Evolutionary conservation across 2,329 filamentous ascomycete genomes (phyloP), one percentile per base, ranked within the genome.

Genomic region (Aspergillus floridensis): DNA sequence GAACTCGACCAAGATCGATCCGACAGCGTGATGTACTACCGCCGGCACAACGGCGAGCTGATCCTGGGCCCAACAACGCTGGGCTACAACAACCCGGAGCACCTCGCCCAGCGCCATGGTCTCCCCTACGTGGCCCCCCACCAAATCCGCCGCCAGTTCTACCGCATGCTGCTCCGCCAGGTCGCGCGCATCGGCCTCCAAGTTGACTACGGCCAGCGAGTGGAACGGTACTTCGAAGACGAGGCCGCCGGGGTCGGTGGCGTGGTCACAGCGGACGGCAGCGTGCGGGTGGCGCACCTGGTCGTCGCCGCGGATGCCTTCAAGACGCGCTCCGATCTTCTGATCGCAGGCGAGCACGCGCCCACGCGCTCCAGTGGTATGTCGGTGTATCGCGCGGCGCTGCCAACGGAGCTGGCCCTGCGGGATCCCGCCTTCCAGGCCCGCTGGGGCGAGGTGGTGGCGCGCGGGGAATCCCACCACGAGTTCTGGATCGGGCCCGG

Each of bases 141-240:
- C 14, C 61, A 64, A 31, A 38, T 53, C 24, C 63, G 63, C 19
- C 53, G 38, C 12, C 60, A 65, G 52, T 61, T 63, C 49, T 61
- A 65, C 53, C 35, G 44, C 16, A 60, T 64, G 59, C 53, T 68
- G 14, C 54, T 72, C 19, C 59, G 60, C 7, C 70, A 73, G 54
- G 59, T 68, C n/a, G 55, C 63, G 16, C 51, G 53, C 26, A 49
- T 73, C 3, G 72, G 72, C 0, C 59, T 76, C 12, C 54, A 64
- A 14, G 66, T 75, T 44, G 64, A 68, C 21, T 74, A 72, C 29
- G 68, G 68, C 26, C 65, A 70, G 56, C 52, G 59, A 3, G 72
- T 74, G 4, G 66, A 65, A 26, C 63, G 66, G 11, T 76, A 72
- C 58, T 74, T 62, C 12, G 60, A 62, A 38, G 49, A 48, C 26